These are phyloP conservation scores for Protostelium mycophagum DNA, from an alignment of 78 protist species.

Conservation along the genomic window DNA sequence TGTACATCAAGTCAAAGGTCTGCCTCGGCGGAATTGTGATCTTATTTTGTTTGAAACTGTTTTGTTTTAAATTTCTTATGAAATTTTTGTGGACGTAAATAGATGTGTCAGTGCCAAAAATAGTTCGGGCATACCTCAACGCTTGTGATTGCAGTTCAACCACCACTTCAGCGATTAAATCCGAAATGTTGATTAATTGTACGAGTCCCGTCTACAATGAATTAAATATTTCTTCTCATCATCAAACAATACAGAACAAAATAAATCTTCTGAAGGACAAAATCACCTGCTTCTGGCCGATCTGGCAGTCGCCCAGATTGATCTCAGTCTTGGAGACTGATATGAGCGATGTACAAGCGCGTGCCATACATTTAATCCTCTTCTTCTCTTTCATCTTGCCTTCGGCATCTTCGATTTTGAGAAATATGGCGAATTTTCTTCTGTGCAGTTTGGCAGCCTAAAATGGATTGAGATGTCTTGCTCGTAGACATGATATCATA, in stretches of 20 bases:
- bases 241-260: no score
- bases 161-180: background rate
- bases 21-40: conserved; percentile 42
- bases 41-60: conserved; percentile 15
- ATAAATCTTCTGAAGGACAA: background rate
- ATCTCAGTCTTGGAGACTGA: background rate
- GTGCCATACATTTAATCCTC: background rate
- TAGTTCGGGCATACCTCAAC: background rate
- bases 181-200: background rate
- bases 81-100: no score
- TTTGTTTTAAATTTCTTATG: no score
- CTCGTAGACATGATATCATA: background rate
- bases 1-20: conserved; percentile 27
- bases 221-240: background rate
- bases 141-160: background rate
- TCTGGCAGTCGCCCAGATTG: background rate
- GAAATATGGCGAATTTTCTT: background rate
- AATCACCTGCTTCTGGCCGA: background rate
- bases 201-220: background rate
- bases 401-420: background rate
- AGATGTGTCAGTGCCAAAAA: no score
- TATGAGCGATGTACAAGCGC: background rate
- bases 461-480: background rate
- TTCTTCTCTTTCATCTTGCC: background rate
- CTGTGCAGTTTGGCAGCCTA: background rate